Conservation (phyloP, 352 stramenopile genomes). For the Saprolegnia diclina region DNA sequence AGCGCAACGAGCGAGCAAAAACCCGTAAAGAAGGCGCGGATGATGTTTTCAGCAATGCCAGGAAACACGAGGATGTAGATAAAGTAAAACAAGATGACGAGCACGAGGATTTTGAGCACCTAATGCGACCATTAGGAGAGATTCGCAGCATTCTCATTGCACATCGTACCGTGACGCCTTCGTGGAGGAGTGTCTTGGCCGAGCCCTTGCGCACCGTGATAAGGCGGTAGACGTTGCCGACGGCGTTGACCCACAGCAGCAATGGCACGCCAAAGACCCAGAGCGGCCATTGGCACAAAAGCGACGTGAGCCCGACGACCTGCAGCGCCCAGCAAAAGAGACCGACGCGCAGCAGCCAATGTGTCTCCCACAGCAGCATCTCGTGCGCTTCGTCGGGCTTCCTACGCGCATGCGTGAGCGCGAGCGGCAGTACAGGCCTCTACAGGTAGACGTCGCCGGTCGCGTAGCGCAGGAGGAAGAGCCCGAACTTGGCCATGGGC, state of each 20-base stretch:
- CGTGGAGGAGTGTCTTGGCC: constrained; percentile 21
- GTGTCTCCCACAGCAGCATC: constrained; percentile 26
- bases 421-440: background rate
- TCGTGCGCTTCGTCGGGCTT: background rate
- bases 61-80: constrained; percentile 26
- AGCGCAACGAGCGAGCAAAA: constrained; percentile 17
- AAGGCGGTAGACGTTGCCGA: constrained; percentile 15
- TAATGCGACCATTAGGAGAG: background rate
- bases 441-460: constrained; percentile 5
- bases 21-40: constrained; percentile 25
- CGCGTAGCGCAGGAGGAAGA: constrained; percentile 18
- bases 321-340: constrained; percentile 22
- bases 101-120: constrained; percentile 24
- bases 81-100: constrained; percentile 24
- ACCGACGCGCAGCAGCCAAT: constrained; percentile 23
- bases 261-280: constrained; percentile 26
- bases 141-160: background rate
- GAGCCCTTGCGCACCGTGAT: constrained; percentile 14
- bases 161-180: constrained; percentile 11
- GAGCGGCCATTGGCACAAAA: constrained; percentile 26
- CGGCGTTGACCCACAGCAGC: constrained; percentile 22
- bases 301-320: constrained; percentile 2
- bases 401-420: background rate
- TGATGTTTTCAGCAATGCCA: constrained; percentile 22
- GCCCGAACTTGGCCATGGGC: constrained; percentile 10